phyloP scores from a whole-genome alignment of 331 rosid species.

The Phaseolus coccineus region DNA sequence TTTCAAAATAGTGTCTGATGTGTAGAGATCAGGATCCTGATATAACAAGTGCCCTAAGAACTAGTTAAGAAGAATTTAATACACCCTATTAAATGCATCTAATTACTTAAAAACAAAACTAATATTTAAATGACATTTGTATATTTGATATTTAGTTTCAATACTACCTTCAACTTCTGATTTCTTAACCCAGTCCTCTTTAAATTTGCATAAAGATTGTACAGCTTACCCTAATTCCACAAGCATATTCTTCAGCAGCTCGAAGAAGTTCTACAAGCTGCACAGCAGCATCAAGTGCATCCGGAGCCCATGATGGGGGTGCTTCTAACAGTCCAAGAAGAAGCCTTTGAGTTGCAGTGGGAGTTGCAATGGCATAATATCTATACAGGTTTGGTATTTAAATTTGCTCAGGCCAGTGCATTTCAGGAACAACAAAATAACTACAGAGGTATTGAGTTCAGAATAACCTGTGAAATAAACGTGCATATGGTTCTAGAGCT shows the following conservation, averaged over 20 bases:
- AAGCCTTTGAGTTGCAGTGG: conserved; percentile 94
- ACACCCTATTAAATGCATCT: background rate
- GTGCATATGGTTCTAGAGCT: conserved; percentile 95
- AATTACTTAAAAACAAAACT: background rate
- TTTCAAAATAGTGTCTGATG: background rate
- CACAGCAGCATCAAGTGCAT: conserved; percentile 94
- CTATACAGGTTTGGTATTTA: conserved; percentile 43
- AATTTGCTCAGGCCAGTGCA: conserved; percentile 3
- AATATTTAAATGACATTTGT: background rate
- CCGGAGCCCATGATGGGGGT: conserved; percentile 97
- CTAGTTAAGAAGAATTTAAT: background rate
- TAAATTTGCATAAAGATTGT: conserved; percentile 11
- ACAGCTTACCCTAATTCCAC: conserved; percentile 83
- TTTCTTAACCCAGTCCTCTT: background rate
- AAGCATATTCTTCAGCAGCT: conserved; percentile 92
- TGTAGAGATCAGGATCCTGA: background rate
- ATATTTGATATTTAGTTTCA: background rate
- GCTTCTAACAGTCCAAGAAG: conserved; percentile 93
- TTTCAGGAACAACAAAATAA: background rate
- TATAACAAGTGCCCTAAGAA: background rate
- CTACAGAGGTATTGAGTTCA: conserved; percentile 32
- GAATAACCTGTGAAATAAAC: conserved; percentile 80
- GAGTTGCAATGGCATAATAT: conserved; percentile 93
- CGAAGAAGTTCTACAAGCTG: conserved; percentile 94
- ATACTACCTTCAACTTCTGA: background rate